A percentile compares a stretch with the other conserved stretches of the same genome.
Evolutionary conservation across 164 flowering plant species (phyloP).

Genomic region (Macadamia tetraphylla): DNA sequence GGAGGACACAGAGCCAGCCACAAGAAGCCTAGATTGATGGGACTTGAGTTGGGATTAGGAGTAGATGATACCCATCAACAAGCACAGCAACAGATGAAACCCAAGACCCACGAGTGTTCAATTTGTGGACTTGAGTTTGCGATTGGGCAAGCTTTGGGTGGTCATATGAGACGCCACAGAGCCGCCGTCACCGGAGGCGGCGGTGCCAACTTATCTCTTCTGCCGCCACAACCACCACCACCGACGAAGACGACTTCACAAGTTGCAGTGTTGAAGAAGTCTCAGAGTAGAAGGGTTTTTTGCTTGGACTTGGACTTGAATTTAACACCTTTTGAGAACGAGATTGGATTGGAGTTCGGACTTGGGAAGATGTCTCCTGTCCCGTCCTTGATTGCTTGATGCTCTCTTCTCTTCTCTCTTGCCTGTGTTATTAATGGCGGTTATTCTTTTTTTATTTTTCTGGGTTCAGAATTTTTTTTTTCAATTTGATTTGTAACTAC

Average conservation of each 20-base stretch:
- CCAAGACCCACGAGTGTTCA: conserved; percentile 42
- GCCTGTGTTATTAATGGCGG: too few species aligned
- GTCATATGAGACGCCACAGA: conserved; percentile 63
- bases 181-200: neutral
- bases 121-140: conserved; percentile 45
- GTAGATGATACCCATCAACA: neutral
- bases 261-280: conserved; percentile 26
- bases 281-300: conserved; percentile 32
- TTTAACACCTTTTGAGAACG: conserved; percentile 38
- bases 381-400: neutral
- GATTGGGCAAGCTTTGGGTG: conserved; percentile 61
- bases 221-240: neutral
- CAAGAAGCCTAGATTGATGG: conserved; percentile 12
- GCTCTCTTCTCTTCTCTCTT: too few species aligned
- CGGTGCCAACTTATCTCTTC: neutral
- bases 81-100: conserved; percentile 5
- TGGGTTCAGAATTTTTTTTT: neutral
- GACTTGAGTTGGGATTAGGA: too few species aligned
- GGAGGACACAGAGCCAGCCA: conserved; percentile 35
- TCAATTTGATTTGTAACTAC: neutral
- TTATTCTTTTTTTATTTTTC: too few species aligned
- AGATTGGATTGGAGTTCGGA: conserved; percentile 21
- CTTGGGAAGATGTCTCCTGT: conserved; percentile 5
- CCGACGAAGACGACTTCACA: neutral
- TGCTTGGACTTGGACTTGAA: conserved; percentile 43